These are phyloP conservation scores for Aspergillus aculeatus DNA, from an alignment of 2,329 filamentous ascomycete species.

Conservation along the genomic window DNA sequence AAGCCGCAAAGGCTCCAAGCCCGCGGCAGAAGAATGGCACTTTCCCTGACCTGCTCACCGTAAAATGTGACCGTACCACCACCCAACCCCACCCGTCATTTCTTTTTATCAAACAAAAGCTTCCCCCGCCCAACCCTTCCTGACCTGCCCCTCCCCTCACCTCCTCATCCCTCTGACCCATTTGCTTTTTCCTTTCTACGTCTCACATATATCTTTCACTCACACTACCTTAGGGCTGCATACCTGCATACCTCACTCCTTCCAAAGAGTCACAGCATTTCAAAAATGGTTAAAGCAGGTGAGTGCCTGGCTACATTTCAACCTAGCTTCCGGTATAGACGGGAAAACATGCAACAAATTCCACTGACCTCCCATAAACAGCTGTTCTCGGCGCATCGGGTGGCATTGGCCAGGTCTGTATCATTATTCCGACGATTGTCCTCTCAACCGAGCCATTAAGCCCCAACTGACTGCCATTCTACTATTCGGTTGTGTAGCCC, in stretches of 20 bases:
- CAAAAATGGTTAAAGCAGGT: slow-evolving; percentile 52
- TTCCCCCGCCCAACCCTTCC: slow-evolving; percentile 2
- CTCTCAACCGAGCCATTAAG: slow-evolving; percentile 7
- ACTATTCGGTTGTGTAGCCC: slow-evolving; percentile 58
- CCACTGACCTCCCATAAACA: slow-evolving; percentile 29
- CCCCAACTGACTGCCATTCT: slow-evolving; percentile 3
- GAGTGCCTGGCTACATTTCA: slow-evolving; percentile 12
- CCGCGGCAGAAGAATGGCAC: neutral
- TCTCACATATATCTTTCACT: slow-evolving; percentile 1
- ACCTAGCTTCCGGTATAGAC: neutral
- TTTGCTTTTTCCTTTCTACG: neutral
- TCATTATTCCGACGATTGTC: neutral
- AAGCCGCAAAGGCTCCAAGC: too few relatives aligned
- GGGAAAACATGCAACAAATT: neutral
- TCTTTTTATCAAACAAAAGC: slow-evolving; percentile 6
- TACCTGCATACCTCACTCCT: neutral
- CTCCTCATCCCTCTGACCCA: slow-evolving; percentile 8
- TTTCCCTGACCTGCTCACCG: slow-evolving; percentile 11
- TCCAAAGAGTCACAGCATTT: slow-evolving; percentile 9
- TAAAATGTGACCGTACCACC: slow-evolving; percentile 9
- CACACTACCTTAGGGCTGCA: neutral
- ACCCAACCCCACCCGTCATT: slow-evolving; percentile 14
- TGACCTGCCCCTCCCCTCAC: neutral
- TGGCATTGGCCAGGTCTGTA: slow-evolving; percentile 91
- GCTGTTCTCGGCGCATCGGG: slow-evolving; percentile 92